Evolutionary conservation across 2,329 filamentous ascomycete species (phyloP).

Genomic region (Acrocalymma vagum): DNA sequence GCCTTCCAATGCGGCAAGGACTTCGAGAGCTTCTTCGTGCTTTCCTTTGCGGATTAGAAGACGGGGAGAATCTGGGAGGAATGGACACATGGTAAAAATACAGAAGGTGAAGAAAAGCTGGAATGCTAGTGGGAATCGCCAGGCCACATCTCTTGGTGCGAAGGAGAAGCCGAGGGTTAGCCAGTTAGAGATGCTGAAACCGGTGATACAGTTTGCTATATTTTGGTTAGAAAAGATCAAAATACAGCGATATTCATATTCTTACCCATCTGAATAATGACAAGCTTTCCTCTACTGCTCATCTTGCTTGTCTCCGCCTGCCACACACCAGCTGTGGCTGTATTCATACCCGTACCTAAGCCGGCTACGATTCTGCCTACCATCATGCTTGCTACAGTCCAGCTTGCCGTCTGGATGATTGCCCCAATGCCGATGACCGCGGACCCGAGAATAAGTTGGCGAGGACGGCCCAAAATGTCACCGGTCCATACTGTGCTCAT

Average conservation of each 20-base stretch:
- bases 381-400: constrained; percentile 48
- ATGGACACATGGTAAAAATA: constrained; percentile 60
- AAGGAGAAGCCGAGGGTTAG: constrained; percentile 54
- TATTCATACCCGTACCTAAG: constrained; percentile 59
- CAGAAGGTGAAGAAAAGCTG: constrained; percentile 67
- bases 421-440: constrained; percentile 49
- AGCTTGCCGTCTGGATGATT: constrained; percentile 47
- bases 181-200: constrained; percentile 55
- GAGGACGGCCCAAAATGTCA: constrained; percentile 65
- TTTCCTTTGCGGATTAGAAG: constrained; percentile 62
- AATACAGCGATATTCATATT: background rate
- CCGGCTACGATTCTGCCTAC: constrained; percentile 53
- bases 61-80: constrained; percentile 52
- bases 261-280: constrained; percentile 56
- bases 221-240: too few species aligned
- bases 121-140: constrained; percentile 62
- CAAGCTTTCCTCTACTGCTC: constrained; percentile 54
- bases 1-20: constrained; percentile 48
- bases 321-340: constrained; percentile 59
- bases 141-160: constrained; percentile 43
- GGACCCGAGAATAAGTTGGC: constrained; percentile 66
- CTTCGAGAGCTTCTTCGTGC: constrained; percentile 52
- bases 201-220: constrained; percentile 52
- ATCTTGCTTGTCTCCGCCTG: constrained; percentile 58
- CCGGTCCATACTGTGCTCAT: constrained; percentile 58